phyloP scores from a whole-genome alignment of 2,329 filamentous ascomycete species.

The Emergomyces orientalis region DNA sequence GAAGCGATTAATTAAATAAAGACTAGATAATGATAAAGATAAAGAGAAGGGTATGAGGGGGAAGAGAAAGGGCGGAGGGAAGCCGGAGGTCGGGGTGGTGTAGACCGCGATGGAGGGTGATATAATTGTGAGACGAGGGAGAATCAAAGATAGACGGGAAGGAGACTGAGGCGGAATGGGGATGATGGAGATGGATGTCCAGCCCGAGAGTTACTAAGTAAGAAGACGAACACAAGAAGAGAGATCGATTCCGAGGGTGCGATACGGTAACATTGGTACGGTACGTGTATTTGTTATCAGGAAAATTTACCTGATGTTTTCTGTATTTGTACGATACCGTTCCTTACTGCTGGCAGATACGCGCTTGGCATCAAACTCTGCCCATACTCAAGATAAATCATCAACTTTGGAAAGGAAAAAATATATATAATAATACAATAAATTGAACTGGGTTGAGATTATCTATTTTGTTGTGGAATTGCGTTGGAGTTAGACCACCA shows the following conservation, averaged over 20 bases:
- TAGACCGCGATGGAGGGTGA: not conserved
- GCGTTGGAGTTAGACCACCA: not conserved
- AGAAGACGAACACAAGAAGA: too few relatives aligned
- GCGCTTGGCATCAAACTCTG: too few relatives aligned
- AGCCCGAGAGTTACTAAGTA: not conserved
- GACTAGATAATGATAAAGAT: not conserved
- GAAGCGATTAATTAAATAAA: not conserved
- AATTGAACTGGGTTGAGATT: too few relatives aligned
- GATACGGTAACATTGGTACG: not conserved
- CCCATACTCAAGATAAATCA: too few relatives aligned
- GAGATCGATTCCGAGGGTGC: not conserved
- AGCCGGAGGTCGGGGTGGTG: not conserved
- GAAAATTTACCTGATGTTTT: not conserved
- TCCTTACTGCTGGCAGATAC: not conserved
- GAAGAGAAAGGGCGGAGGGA: not conserved
- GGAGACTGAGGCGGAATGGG: not conserved
- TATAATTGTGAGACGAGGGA: not conserved
- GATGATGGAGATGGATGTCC: not conserved
- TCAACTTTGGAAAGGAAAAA: not conserved
- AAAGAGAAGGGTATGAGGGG: not conserved
- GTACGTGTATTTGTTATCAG: not conserved
- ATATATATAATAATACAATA: too few relatives aligned
- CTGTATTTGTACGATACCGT: not conserved
- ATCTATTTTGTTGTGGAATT: too few relatives aligned
- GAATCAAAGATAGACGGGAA: not conserved